phyloP scores from a whole-genome alignment of 75 land plant genomes.

The Ceratopteris richardii region DNA sequence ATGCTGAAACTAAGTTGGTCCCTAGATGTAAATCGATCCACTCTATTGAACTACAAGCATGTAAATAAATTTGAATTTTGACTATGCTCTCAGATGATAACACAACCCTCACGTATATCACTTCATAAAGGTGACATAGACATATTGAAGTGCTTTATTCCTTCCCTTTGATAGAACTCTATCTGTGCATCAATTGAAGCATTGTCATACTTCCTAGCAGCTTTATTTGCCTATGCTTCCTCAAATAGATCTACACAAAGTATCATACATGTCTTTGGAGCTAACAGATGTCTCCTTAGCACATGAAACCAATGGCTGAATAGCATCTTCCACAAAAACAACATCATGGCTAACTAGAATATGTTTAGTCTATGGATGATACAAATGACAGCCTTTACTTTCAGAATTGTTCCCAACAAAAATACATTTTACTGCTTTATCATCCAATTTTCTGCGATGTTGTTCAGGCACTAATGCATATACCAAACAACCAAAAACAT shows the following conservation, averaged over 20 bases:
- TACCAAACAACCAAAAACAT: too few relatives aligned
- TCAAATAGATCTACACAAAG: constrained; percentile 74
- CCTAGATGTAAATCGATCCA: constrained; percentile 86
- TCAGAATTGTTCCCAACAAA: too few relatives aligned
- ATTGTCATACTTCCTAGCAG: constrained; percentile 78
- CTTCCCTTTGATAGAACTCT: constrained; percentile 64
- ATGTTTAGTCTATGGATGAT: too few relatives aligned
- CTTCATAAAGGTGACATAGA: constrained; percentile 74
- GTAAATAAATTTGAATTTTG: constrained; percentile 81
- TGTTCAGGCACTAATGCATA: too few relatives aligned
- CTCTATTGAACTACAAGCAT: constrained; percentile 96
- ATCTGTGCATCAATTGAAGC: constrained; percentile 77
- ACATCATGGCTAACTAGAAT: too few relatives aligned
- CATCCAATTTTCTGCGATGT: too few relatives aligned
- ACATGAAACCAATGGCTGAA: too few relatives aligned
- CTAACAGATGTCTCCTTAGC: too few relatives aligned
- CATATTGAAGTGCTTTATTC: constrained; percentile 50
- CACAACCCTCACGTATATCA: constrained; percentile 93
- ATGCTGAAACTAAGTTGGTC: constrained; percentile 88
- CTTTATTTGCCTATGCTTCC: constrained; percentile 94
- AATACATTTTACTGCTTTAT: too few relatives aligned
- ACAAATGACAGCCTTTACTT: too few relatives aligned
- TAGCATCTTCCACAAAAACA: too few relatives aligned
- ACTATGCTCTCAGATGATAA: constrained; percentile 78
- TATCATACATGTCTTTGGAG: too few relatives aligned